These are phyloP conservation scores for Stachybotrys echinatus DNA, from an alignment of 2,329 filamentous ascomycete genomes.

Conservation along the genomic window DNA sequence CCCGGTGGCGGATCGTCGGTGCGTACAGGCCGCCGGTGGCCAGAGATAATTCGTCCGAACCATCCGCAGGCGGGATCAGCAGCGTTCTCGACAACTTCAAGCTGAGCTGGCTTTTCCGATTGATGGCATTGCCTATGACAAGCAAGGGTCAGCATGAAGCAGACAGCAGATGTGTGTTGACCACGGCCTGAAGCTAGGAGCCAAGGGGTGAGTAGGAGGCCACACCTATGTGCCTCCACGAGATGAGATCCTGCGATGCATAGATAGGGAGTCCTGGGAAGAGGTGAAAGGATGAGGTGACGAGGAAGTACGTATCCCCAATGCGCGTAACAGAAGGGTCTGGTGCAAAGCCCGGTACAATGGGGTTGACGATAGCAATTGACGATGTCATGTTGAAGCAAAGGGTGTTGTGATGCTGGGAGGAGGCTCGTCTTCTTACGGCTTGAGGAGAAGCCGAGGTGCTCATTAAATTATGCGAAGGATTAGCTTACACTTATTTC, in stretches of 20 bases:
- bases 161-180: neutral
- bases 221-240: slow-evolving; percentile 12
- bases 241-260: slow-evolving; percentile 23
- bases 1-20: slow-evolving; percentile 14
- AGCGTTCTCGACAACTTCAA: slow-evolving; percentile 1
- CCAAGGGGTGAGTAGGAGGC: too few species aligned
- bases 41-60: slow-evolving; percentile 6
- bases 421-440: too few species aligned
- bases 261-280: slow-evolving; percentile 46
- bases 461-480: too few species aligned
- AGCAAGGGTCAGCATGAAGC: neutral
- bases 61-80: neutral
- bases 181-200: too few species aligned
- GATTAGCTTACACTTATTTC: too few species aligned
- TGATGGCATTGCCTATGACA: slow-evolving; percentile 9
- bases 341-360: slow-evolving; percentile 22
- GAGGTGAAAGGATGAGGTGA: slow-evolving; percentile 55
- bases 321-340: slow-evolving; percentile 21
- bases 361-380: too few species aligned
- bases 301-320: slow-evolving; percentile 23
- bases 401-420: too few species aligned
- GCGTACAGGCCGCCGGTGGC: slow-evolving; percentile 15
- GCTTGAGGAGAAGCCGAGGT: too few species aligned
- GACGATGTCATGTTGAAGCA: too few species aligned
- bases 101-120: slow-evolving; percentile 8